Conservation (phyloP, 2,329 filamentous ascomycete genomes). For the Aspergillus neotritici region DNA sequence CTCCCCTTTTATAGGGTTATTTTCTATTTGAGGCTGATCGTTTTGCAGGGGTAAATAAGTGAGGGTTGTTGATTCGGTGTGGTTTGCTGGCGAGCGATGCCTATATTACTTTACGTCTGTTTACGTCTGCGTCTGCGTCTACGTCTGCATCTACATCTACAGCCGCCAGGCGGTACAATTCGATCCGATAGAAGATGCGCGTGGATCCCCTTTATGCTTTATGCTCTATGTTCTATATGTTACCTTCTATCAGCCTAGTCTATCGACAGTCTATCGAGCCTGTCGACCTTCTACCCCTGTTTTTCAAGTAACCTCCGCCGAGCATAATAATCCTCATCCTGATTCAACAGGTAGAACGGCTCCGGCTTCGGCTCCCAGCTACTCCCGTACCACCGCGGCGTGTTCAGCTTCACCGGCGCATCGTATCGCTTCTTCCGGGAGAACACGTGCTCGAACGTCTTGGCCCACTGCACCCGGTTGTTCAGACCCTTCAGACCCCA, state of each 20-base stretch:
- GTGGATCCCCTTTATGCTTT: background rate
- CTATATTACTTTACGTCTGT: too few species aligned
- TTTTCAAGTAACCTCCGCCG: background rate
- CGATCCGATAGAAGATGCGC: too few species aligned
- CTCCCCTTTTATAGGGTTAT: background rate
- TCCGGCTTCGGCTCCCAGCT: conserved; percentile 29
- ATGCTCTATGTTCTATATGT: background rate
- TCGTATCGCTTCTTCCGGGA: conserved; percentile 17
- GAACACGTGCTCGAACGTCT: conserved; percentile 38
- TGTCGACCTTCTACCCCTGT: too few species aligned
- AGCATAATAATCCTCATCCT: conserved; percentile 26
- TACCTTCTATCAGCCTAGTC: background rate
- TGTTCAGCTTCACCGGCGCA: conserved; percentile 25
- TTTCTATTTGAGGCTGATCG: background rate
- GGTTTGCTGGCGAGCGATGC: too few species aligned
- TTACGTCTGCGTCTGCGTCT: too few species aligned
- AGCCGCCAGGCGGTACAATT: too few species aligned
- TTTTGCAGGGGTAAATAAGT: background rate
- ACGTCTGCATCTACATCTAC: too few species aligned
- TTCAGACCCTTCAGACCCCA: conserved; percentile 38
- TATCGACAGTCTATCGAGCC: too few species aligned
- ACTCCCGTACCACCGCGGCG: conserved; percentile 32
- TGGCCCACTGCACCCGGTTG: conserved; percentile 40
- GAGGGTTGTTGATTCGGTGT: too few species aligned
- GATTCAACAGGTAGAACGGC: conserved; percentile 29